Conservation (phyloP, 805 yeast species). For the Sugiyamaella chiloensis region DNA sequence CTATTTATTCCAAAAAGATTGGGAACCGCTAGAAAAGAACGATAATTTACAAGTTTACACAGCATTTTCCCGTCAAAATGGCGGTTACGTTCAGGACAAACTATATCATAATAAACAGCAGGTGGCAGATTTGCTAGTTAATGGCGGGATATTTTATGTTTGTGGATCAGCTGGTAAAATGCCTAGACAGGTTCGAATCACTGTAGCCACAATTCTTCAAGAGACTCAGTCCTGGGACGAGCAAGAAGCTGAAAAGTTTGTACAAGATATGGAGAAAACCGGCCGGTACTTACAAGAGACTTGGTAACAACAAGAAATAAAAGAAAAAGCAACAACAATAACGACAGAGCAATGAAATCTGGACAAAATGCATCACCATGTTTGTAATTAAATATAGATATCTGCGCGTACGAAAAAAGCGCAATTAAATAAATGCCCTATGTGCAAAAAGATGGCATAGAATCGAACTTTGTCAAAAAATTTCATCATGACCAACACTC, state of each 20-base stretch:
- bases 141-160: constrained; percentile 64
- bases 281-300: constrained; percentile 83
- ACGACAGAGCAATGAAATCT: too few relatives aligned
- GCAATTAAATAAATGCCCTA: too few relatives aligned
- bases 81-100: constrained; percentile 75
- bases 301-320: constrained; percentile 53
- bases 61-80: constrained; percentile 45
- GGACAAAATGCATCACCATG: too few relatives aligned
- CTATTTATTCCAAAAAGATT: constrained; percentile 56
- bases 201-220: constrained; percentile 59
- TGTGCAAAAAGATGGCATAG: too few relatives aligned
- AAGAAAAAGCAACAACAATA: too few relatives aligned
- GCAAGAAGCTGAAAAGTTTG: constrained; percentile 47
- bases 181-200: constrained; percentile 87
- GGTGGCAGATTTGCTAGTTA: constrained; percentile 52
- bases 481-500: constrained; percentile 58
- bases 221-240: constrained; percentile 45
- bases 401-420: too few relatives aligned
- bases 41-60: constrained; percentile 37
- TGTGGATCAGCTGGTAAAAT: constrained; percentile 94
- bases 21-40: constrained; percentile 41
- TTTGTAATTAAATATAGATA: too few relatives aligned
- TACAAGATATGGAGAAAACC: constrained; percentile 56
- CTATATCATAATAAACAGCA: constrained; percentile 49
- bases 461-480: too few relatives aligned